These are phyloP conservation scores for Claviceps maximensis DNA, from an alignment of 2,329 filamentous ascomycete genomes.

Conservation along the genomic window DNA sequence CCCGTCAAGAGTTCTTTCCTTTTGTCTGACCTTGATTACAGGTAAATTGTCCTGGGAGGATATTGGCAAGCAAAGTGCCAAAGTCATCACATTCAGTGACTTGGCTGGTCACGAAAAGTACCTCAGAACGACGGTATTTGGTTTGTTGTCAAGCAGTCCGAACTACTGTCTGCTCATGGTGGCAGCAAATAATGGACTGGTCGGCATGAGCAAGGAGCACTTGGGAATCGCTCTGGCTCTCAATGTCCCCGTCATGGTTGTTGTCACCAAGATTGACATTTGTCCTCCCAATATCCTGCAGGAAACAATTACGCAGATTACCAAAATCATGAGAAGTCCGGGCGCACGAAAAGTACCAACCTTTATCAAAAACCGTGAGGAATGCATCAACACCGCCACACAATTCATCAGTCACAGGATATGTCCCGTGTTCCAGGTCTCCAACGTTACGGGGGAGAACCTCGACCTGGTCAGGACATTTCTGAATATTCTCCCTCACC, in stretches of 20 bases:
- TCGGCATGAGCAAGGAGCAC: slow-evolving; percentile 98
- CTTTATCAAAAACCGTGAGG: slow-evolving; percentile 82
- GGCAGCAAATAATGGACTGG: slow-evolving; percentile 89
- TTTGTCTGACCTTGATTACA: slow-evolving; percentile 9
- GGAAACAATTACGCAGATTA: slow-evolving; percentile 84
- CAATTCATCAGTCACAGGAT: slow-evolving; percentile 94
- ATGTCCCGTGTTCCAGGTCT: slow-evolving; percentile 94
- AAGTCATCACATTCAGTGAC: slow-evolving; percentile 94
- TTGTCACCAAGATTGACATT: slow-evolving; percentile 97
- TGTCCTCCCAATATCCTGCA: slow-evolving; percentile 91
- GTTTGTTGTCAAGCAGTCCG: slow-evolving; percentile 82
- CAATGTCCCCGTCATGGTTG: slow-evolving; percentile 95
- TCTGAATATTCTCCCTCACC: slow-evolving; percentile 86
- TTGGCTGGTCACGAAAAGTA: slow-evolving; percentile 93
- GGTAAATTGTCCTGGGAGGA: slow-evolving; percentile 84
- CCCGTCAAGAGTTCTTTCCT: fast-evolving
- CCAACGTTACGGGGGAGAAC: slow-evolving; percentile 88
- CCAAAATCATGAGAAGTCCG: slow-evolving; percentile 83
- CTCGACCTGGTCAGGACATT: slow-evolving; percentile 86
- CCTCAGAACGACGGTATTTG: slow-evolving; percentile 90
- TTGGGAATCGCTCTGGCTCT: slow-evolving; percentile 85
- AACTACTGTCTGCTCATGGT: slow-evolving; percentile 99
- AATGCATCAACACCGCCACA: slow-evolving; percentile 87
- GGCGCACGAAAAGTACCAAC: slow-evolving; percentile 92
- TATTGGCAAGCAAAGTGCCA: slow-evolving; percentile 85